Percentiles rank a stretch among this genome's conserved stretches.
These are phyloP conservation scores for Podila epicladia DNA, from an alignment of 192 early-diverging fungal genomes.

Conservation along the genomic window DNA sequence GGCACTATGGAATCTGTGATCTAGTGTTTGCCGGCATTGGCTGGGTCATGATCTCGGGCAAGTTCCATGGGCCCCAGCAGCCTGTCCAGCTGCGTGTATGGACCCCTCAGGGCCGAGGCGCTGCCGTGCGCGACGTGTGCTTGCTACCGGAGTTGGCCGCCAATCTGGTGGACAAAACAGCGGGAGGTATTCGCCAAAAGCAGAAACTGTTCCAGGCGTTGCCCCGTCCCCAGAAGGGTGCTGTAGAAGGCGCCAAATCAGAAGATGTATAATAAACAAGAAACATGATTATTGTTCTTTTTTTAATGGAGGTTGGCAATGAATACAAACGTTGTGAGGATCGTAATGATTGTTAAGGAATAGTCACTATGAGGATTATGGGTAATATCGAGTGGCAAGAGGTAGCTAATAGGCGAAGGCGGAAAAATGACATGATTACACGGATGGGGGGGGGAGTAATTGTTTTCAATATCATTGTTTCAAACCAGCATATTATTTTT, in stretches of 20 bases:
- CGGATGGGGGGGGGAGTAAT: neutral
- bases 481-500: too few species aligned
- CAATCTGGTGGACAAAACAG: slow-evolving; percentile 35
- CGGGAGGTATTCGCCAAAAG: slow-evolving; percentile 38
- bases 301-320: too few species aligned
- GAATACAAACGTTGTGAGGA: too few species aligned
- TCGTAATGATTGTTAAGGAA: too few species aligned
- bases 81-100: slow-evolving; percentile 27
- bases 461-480: neutral
- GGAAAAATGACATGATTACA: too few species aligned
- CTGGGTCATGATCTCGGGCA: slow-evolving; percentile 49
- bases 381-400: too few species aligned
- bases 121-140: slow-evolving; percentile 14
- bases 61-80: slow-evolving; percentile 22
- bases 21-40: slow-evolving; percentile 46
- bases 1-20: slow-evolving; percentile 43
- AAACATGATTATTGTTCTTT: too few species aligned
- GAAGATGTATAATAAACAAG: too few species aligned
- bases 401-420: too few species aligned
- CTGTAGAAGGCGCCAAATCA: too few species aligned
- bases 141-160: slow-evolving; percentile 37
- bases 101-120: slow-evolving; percentile 38
- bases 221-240: neutral
- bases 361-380: too few species aligned
- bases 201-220: slow-evolving; percentile 27